phyloP scores from a whole-genome alignment of 2,329 filamentous ascomycete species.

The Colletotrichum godetiae region DNA sequence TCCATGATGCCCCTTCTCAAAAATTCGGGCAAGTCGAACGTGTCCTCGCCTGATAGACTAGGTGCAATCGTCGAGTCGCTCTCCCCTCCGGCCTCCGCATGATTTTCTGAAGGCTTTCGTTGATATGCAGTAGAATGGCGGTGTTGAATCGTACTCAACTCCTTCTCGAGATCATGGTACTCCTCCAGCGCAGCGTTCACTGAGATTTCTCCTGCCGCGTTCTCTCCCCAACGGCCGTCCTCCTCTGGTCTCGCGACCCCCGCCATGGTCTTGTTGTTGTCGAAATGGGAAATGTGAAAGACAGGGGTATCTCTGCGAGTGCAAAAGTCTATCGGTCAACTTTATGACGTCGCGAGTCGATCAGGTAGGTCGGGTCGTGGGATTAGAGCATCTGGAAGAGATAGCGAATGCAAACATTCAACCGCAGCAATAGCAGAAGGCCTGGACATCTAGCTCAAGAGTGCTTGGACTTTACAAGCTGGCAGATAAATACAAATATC shows the following conservation, averaged over 20 bases:
- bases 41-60: slow-evolving; percentile 12
- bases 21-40: slow-evolving; percentile 76
- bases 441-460: neutral
- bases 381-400: neutral
- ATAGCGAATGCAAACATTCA: neutral
- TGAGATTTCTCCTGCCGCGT: slow-evolving; percentile 37
- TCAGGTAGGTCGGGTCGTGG: neutral
- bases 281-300: neutral
- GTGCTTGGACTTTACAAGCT: neutral
- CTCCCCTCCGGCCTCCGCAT: slow-evolving; percentile 16
- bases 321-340: neutral
- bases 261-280: neutral
- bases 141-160: slow-evolving; percentile 38
- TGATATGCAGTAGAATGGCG: slow-evolving; percentile 12
- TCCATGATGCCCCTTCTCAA: slow-evolving; percentile 81
- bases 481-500: neutral
- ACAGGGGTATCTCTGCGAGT: neutral
- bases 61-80: slow-evolving; percentile 31
- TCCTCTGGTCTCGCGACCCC: neutral
- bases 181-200: slow-evolving; percentile 37
- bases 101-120: neutral
- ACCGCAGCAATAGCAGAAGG: neutral
- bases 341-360: neutral
- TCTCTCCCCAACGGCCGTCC: slow-evolving; percentile 42
- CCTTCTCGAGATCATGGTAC: slow-evolving; percentile 39